These are phyloP conservation scores for Dactylis glomerata DNA, from an alignment of 176 grass and related monocot species.

Conservation along the genomic window DNA sequence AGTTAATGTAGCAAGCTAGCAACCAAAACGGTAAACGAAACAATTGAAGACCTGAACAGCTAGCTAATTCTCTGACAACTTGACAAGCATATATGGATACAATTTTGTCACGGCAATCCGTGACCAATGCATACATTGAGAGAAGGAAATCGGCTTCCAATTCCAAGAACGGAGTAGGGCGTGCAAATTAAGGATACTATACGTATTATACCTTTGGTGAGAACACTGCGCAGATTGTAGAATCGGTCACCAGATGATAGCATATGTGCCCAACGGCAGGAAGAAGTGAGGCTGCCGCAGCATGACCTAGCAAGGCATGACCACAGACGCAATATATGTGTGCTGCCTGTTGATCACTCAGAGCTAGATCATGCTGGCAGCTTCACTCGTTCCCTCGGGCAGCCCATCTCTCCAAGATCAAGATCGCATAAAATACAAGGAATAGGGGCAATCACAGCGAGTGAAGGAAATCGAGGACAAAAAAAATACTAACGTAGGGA, in stretches of 20 bases:
- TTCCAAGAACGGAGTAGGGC: not conserved
- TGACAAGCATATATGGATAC: not conserved
- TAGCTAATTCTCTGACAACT: not conserved
- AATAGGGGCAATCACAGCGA: not conserved
- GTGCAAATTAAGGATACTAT: not conserved
- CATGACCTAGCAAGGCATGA: constrained; percentile 95
- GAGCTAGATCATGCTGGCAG: constrained; percentile 99
- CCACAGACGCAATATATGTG: not conserved
- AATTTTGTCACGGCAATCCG: not conserved
- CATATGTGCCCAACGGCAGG: constrained; percentile 45
- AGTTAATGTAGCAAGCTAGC: not conserved
- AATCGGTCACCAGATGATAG: not conserved
- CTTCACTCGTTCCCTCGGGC: constrained; percentile 96
- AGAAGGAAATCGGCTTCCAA: not conserved
- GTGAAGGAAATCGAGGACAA: not conserved
- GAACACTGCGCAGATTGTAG: not conserved
- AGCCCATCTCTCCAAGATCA: constrained; percentile 33
- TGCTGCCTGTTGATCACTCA: constrained; percentile 28
- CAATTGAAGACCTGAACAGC: not conserved
- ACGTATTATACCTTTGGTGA: not conserved
- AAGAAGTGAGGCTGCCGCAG: constrained; percentile 99
- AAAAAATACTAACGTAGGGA: not conserved
- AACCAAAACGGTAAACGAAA: not conserved
- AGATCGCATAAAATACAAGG: constrained; percentile 49
- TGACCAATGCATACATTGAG: not conserved